These are phyloP conservation scores for Musa itinerans DNA, from an alignment of 176 grass and related monocot genomes.

Conservation along the genomic window DNA sequence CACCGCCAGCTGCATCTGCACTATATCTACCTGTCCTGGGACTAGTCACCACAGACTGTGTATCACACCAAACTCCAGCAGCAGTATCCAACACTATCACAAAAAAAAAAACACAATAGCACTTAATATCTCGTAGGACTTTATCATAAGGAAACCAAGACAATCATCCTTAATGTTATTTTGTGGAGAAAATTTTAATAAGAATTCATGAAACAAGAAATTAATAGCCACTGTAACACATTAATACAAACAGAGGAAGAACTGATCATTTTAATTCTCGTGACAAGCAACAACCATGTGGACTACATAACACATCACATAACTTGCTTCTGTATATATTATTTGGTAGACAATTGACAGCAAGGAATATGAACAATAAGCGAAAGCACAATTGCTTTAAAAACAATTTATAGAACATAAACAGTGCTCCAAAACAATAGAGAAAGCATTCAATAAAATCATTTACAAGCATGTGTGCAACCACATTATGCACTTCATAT, in stretches of 20 bases:
- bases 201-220: background rate
- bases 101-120: slow-evolving; percentile 14
- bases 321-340: background rate
- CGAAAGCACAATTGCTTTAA: background rate
- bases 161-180: background rate
- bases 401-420: background rate
- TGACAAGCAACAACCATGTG: background rate
- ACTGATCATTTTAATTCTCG: background rate
- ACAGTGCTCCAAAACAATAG: background rate
- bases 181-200: background rate
- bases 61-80: slow-evolving; percentile 98
- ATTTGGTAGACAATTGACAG: background rate
- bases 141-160: background rate
- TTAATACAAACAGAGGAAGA: background rate
- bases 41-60: slow-evolving; percentile 84
- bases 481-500: background rate
- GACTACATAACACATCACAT: background rate
- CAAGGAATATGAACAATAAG: background rate
- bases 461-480: background rate
- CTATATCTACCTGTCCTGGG: slow-evolving; percentile 93
- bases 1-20: slow-evolving; percentile 80
- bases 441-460: background rate
- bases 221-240: background rate
- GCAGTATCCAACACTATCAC: slow-evolving; percentile 87
- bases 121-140: background rate